Base-by-base conservation (phyloP, 73 alveolate genomes). In the Durusdinium trenchii region DNA sequence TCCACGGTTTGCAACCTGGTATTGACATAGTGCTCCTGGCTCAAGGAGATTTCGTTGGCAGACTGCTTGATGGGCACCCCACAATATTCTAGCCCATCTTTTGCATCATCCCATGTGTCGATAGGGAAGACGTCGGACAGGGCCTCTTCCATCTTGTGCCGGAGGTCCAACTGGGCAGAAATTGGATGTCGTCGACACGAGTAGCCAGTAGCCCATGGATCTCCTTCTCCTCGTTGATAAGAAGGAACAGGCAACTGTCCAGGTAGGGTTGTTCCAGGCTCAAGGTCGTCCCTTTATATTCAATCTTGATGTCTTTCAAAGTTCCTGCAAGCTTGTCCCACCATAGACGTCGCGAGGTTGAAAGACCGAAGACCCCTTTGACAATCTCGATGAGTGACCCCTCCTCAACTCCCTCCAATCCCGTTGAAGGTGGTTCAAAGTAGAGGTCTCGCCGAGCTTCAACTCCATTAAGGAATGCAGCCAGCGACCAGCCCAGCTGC, bases 301-400 rank as follows among this genome's bases (percentile, higher is more conserved):
- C 45, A 40, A 84, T n/a, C 14, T 5, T 57, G 45, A 51, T 38
- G 18, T 35, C 6, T 5, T 10, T 14, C 0, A 84, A 78, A 1
- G n/a, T 73, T 48, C 64, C 48, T 10, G 73, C 46, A 0, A 82
- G 75, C 38, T 40, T 16, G 26, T 82, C 93, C 79, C 45, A 84
- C 94, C 94, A 84, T 7, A 84, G 46, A 9, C 94, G 42, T 18
- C 79, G 94, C 12, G 60, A n/a, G 3, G 67, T 62, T 0, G 94
- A 84, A 5, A 84, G 54, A 12, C 94, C 94, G 32, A 84, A 84
- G 26, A 84, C 57, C 1, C 94, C 94, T 52, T 84, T 84, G 38
- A 38, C 4, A 28, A 84, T 45, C 40, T 42, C 52, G 43, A 62
- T 54, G 18, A 84, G 12, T 6, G 67, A 42, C 32, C 50, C 50